Percentiles rank a stretch among this genome's conserved stretches.
phyloP scores from a whole-genome alignment of 176 grass and related monocot species.

The Chrysopogon serrulatus region DNA sequence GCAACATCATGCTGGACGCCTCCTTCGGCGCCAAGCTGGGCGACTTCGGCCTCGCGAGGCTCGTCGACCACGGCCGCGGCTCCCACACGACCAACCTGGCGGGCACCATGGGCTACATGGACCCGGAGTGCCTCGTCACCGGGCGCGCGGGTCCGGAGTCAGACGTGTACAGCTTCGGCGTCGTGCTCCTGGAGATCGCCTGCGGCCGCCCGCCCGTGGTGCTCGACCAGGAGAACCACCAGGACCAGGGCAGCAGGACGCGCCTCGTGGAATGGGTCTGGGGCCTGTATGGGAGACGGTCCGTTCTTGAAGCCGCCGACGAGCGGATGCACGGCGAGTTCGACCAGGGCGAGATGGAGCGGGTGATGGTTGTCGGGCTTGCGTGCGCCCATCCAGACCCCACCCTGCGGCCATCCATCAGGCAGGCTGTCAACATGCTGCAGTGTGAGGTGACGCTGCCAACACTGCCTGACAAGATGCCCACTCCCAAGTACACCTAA shows the following conservation, averaged over 20 bases:
- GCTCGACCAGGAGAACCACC: neutral
- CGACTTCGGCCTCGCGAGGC: constrained; percentile 20
- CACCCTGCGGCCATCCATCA: constrained; percentile 32
- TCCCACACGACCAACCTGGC: neutral
- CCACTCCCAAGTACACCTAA: constrained; percentile 29
- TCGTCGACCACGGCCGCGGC: neutral
- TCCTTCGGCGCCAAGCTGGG: constrained; percentile 22
- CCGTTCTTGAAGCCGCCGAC: neutral
- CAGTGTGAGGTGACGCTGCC: constrained; percentile 40
- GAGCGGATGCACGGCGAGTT: neutral
- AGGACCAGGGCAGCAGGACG: neutral
- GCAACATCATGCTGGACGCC: constrained; percentile 28
- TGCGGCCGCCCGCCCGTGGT: neutral
- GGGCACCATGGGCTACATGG: neutral
- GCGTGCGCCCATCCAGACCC: constrained; percentile 47
- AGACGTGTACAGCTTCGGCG: constrained; percentile 87
- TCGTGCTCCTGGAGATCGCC: constrained; percentile 57
- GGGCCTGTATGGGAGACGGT: neutral
- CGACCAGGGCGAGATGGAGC: neutral
- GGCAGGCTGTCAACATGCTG: constrained; percentile 33
- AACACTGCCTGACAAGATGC: constrained; percentile 39
- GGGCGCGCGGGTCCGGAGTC: neutral
- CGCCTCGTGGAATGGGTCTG: neutral
- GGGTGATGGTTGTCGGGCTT: constrained; percentile 39
- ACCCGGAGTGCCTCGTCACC: neutral